Base-by-base conservation (phyloP, 352 stramenopile genomes). In the Globisporangium middletonii region DNA sequence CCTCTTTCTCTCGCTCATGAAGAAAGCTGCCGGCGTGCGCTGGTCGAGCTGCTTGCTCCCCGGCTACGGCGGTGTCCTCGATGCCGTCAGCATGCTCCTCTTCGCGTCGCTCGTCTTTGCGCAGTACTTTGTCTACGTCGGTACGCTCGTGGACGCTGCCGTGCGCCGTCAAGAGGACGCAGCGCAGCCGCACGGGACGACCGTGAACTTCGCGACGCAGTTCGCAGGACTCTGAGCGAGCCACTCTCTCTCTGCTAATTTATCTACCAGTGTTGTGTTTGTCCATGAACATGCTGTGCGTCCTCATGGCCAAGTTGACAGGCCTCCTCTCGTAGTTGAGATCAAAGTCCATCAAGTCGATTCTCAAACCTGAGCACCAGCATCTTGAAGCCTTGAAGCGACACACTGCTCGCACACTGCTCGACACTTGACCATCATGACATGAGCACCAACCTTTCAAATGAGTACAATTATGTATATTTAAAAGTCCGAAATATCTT, bases 1-100 rank as follows among this genome's bases (percentile, higher is more conserved):
- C 51, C 64, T 98, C n/a, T 92, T 96, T 23, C 74, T 92, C 13
- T 93, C 80, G 13, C 93, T 98, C 65, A 61, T 98, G 11, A 98
- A 98, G 71, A 79, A 94, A 37, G 88, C 97, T 63, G 86, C 90
- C 0, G 89, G 85, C 6, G 69, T 98, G 55, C 96, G 97, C 56
- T 94, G 97, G 65, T 95, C 92, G 65, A 89, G 92, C 15, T 77
- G 91, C 53, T 62, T 98, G 16, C 86, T 98, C 56, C 94, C 94
- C 5, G 94, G 96, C 65, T 95, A 98, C 65, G 94, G 94, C 28
- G 94, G 94, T 11, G 80, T 96, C 16, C 69, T 98, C 57, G 94
- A 98, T 59, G 78, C 88, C 9, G 78, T 96, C 2, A 88, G 97
- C 61, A 89, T 83, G 45, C 89, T 97, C 62, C 82, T 98, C 43